A percentile compares a stretch with the other conserved stretches of the same genome.
Evolutionary conservation across 192 early-diverging fungal species (phyloP).

Genomic region (Thamnidium elegans): DNA sequence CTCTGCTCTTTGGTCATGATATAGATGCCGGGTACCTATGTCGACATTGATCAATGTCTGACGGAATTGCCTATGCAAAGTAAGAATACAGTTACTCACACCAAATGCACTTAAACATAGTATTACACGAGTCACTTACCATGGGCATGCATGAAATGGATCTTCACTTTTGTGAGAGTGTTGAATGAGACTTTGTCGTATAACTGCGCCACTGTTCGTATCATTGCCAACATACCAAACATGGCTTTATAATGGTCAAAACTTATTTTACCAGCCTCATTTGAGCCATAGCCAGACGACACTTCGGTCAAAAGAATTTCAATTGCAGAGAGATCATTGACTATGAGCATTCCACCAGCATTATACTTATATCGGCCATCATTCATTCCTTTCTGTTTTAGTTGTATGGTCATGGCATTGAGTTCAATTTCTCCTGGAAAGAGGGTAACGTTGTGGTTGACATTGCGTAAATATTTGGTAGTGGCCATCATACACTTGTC

Average conservation of each 20-base stretch:
- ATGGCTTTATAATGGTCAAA: slow-evolving; percentile 20
- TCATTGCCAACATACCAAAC: slow-evolving; percentile 15
- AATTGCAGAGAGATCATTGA: slow-evolving; percentile 5
- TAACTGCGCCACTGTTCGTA: slow-evolving; percentile 11
- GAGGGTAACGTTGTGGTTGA: slow-evolving; percentile 8
- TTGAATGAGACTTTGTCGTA: slow-evolving; percentile 9
- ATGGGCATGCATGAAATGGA: slow-evolving; percentile 20
- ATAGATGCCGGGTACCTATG: slow-evolving; percentile 27
- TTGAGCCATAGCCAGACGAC: slow-evolving; percentile 13
- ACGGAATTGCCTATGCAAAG: slow-evolving; percentile 12
- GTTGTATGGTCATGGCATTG: slow-evolving; percentile 13
- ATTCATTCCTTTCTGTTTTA: slow-evolving; percentile 13
- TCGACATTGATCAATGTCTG: slow-evolving; percentile 13
- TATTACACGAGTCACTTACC: slow-evolving; percentile 15
- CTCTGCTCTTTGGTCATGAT: slow-evolving; percentile 14
- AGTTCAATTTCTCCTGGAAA: slow-evolving; percentile 23
- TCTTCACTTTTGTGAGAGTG: slow-evolving; percentile 11
- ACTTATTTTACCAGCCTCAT: background rate
- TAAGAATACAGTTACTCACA: slow-evolving; percentile 9
- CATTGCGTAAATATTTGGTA: slow-evolving; percentile 13
- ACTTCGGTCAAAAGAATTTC: slow-evolving; percentile 19
- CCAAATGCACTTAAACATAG: slow-evolving; percentile 13
- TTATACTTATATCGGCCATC: slow-evolving; percentile 19
- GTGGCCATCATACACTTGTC: slow-evolving; percentile 18
- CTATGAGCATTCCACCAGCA: slow-evolving; percentile 12